Evolutionary conservation across 169 alveolate genomes (phyloP), one percentile per base, ranked within the genome.

Genomic region (Eimeria nieschulzi): DNA sequence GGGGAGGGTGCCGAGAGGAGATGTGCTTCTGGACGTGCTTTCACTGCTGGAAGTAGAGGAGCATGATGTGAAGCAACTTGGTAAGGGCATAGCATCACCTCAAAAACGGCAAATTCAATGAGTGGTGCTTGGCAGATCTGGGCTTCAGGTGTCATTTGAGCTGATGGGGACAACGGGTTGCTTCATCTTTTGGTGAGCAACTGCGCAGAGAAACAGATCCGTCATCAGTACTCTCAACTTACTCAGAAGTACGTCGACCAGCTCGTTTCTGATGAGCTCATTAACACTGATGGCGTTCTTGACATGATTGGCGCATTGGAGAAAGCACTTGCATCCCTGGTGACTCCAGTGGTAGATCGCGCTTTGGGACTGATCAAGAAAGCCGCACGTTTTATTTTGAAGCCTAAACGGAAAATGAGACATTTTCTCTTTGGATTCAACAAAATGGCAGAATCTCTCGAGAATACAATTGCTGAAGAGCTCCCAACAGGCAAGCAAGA

Each of bases 1-100:
- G 25, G 90, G 90, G n/a, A 82, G 90, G 46, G 90, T 61, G 59
- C 90, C 90, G 23, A 33, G 78, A 51, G 78, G 90, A 39, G 79
- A 82, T 15, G 90, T 82, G 78, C 78, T 82, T n/a, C 56, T 82
- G 63, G 78, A 82, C n/a, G 78, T 46, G 51, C 17, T 82, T 7
- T 59, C 90, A 39, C 61, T 82, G 26, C 78, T 82, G 46, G 78
- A 63, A 59, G 61, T 82, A 63, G 61, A 82, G 9, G 90, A 76
- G 23, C 59, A 76, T 33, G 90, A 82, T 26, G 76, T 82, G 21
- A 82, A 71, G 33, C 54, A 33, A 33, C 46, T 63, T n/a, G 90
- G 90, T 82, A 17, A 39, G 90, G 39, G 55, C 68, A 9, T 71
- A 23, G 19, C n/a, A 10, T 23, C 13, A 33, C 19, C 39, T 39